phyloP scores from a whole-genome alignment of 352 stramenopile species.

The Phytopythium vexans region DNA sequence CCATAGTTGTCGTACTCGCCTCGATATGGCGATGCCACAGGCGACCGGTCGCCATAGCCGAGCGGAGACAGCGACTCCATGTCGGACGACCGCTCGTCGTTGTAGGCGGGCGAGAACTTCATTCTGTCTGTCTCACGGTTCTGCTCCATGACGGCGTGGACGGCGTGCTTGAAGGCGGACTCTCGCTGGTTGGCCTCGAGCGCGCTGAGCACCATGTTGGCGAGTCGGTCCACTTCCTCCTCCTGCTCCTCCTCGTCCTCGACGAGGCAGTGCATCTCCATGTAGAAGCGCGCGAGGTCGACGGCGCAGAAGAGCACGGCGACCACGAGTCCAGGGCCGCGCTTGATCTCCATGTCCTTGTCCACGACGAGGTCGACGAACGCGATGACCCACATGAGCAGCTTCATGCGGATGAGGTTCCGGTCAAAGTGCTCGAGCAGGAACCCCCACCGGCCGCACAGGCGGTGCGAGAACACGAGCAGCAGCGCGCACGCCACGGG shows the following conservation, averaged over 20 bases:
- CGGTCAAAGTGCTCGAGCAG: slow-evolving; percentile 42
- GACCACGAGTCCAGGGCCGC: slow-evolving; percentile 41
- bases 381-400: slow-evolving; percentile 43
- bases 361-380: slow-evolving; percentile 44
- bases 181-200: slow-evolving; percentile 23
- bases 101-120: slow-evolving; percentile 7
- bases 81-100: background rate
- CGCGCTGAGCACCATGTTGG: slow-evolving; percentile 29
- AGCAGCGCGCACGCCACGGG: slow-evolving; percentile 31
- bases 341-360: slow-evolving; percentile 51
- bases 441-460: slow-evolving; percentile 31
- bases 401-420: slow-evolving; percentile 46
- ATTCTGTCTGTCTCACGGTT: slow-evolving; percentile 9
- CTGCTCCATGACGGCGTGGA: slow-evolving; percentile 23
- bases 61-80: background rate
- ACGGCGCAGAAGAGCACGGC: slow-evolving; percentile 46
- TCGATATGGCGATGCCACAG: too few species aligned
- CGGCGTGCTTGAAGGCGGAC: slow-evolving; percentile 31
- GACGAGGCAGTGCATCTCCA: slow-evolving; percentile 46
- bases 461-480: slow-evolving; percentile 32
- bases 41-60: background rate
- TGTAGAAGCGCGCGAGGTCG: slow-evolving; percentile 56
- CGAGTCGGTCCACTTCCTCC: slow-evolving; percentile 38
- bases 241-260: slow-evolving; percentile 45
- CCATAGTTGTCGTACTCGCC: too few species aligned